Conservation (phyloP, 352 stramenopile genomes). For the Globisporangium spinosum region DNA sequence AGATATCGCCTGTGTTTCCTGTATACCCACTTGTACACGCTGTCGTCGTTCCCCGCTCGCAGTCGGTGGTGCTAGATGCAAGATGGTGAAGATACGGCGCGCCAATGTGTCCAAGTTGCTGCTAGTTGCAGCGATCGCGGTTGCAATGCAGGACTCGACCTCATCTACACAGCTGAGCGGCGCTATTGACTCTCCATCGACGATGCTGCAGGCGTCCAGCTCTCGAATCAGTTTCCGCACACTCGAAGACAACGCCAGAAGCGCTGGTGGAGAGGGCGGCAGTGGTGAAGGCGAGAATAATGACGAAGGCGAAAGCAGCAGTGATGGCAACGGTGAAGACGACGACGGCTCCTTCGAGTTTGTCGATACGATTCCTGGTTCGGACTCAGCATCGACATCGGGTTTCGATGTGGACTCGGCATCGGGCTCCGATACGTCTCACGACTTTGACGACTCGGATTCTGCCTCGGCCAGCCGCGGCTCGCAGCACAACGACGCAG, state of each 20-base stretch:
- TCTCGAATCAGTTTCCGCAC: not conserved
- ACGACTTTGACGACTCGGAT: not conserved
- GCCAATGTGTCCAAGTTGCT: not conserved
- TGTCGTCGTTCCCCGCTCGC: not conserved
- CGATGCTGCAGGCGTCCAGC: not conserved
- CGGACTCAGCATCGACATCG: not conserved
- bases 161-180: not conserved
- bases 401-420: not conserved
- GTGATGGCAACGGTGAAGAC: not conserved
- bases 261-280: not conserved
- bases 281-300: not conserved
- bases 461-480: not conserved
- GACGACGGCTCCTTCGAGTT: conserved; percentile 11
- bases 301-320: not conserved
- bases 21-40: not conserved
- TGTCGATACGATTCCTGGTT: conserved; percentile 7
- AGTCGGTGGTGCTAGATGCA: not conserved
- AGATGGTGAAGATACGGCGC: conserved; percentile 1
- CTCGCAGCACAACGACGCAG: not conserved
- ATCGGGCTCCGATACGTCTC: not conserved
- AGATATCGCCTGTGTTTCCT: not conserved
- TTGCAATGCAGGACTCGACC: not conserved
- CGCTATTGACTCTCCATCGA: not conserved
- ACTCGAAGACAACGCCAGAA: not conserved
- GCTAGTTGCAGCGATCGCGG: not conserved